These are phyloP conservation scores for Passiflora organensis DNA, from an alignment of 345 rosid species.

Conservation along the genomic window DNA sequence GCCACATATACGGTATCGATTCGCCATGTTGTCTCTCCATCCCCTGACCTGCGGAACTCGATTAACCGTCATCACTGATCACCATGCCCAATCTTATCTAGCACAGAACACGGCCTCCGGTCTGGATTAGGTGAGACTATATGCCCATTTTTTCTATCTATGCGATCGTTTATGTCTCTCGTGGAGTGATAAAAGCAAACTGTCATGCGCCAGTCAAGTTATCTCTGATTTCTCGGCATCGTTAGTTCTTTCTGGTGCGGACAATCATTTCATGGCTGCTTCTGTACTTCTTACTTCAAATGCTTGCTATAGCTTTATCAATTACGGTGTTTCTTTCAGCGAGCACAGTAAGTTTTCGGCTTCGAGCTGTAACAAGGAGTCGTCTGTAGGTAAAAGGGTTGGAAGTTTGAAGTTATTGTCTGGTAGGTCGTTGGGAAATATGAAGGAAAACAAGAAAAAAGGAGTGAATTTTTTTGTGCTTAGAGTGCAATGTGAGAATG, in stretches of 20 bases:
- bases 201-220: not conserved
- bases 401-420: slow-evolving; percentile 28
- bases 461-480: slow-evolving; percentile 25
- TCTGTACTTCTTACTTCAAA: slow-evolving; percentile 41
- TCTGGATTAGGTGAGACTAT: not conserved
- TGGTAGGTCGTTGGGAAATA: slow-evolving; percentile 24
- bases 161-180: not conserved
- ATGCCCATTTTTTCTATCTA: not conserved
- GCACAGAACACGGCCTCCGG: not conserved
- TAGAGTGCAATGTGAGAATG: slow-evolving; percentile 30
- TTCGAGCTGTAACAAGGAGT: slow-evolving; percentile 18
- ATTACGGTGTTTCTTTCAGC: slow-evolving; percentile 21
- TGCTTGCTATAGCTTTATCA: slow-evolving; percentile 29
- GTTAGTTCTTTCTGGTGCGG: not conserved
- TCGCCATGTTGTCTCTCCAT: too few species aligned
- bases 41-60: too few species aligned
- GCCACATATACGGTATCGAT: not conserved
- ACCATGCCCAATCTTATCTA: not conserved
- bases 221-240: not conserved
- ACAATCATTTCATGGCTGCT: slow-evolving; percentile 32
- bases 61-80: not conserved
- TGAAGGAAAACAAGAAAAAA: slow-evolving; percentile 37
- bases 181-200: slow-evolving; percentile 14
- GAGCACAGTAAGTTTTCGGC: slow-evolving; percentile 13
- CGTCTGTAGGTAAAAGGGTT: slow-evolving; percentile 20